phyloP scores from a whole-genome alignment of 1,139 yeast genomes.

The Yamadazyma triangularis region DNA sequence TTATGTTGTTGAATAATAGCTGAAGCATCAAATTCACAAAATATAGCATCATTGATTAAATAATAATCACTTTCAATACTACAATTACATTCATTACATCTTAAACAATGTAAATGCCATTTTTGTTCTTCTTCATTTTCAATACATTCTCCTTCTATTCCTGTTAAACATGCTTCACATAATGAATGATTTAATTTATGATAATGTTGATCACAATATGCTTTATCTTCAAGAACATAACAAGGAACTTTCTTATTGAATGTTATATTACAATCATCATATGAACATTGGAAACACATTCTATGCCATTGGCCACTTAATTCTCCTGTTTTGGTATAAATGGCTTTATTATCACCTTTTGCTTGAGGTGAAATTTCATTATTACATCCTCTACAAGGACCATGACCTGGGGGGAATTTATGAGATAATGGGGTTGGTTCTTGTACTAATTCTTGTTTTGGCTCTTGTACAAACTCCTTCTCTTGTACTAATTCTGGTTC shows the following conservation, averaged over 20 bases:
- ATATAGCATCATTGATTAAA: conserved; percentile 44
- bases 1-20: conserved; percentile 21
- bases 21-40: conserved; percentile 46
- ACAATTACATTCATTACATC: conserved; percentile 48
- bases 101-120: conserved; percentile 63
- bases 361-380: conserved; percentile 42
- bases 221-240: conserved; percentile 72
- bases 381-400: conserved; percentile 70
- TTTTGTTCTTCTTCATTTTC: conserved; percentile 67
- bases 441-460: conserved; percentile 1
- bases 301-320: conserved; percentile 95
- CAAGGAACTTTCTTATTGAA: conserved; percentile 66
- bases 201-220: conserved; percentile 80
- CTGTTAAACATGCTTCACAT: conserved; percentile 65
- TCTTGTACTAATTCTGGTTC: not conserved
- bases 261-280: conserved; percentile 44
- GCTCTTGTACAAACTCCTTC: not conserved
- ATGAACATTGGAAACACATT: conserved; percentile 69
- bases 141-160: conserved; percentile 89
- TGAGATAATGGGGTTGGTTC: not conserved
- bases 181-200: conserved; percentile 71
- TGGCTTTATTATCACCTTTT: conserved; percentile 36
- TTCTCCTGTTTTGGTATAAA: conserved; percentile 79
- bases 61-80: conserved; percentile 53
- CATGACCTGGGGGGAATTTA: conserved; percentile 56